Evolutionary conservation across 2,329 filamentous ascomycete genomes (phyloP).

Genomic region (Colletotrichum lupini): DNA sequence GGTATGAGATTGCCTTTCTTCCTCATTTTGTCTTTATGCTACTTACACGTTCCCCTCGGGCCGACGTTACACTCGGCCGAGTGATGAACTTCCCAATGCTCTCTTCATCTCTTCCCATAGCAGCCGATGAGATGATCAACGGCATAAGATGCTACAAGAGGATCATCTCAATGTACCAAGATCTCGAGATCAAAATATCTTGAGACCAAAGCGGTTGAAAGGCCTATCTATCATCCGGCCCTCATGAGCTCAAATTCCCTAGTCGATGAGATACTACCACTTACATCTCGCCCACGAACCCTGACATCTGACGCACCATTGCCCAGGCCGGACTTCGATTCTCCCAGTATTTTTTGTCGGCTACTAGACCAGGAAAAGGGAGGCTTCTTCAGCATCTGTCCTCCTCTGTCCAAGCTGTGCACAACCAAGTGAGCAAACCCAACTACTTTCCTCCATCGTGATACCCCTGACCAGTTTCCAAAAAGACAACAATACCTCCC

Average conservation of each 20-base stretch:
- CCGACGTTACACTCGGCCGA: not conserved
- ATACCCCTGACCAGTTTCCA: not conserved
- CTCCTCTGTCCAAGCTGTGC: constrained; percentile 60
- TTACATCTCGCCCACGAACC: not conserved
- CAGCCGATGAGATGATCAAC: not conserved
- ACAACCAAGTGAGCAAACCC: constrained; percentile 67
- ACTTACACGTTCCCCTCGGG: not conserved
- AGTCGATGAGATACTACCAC: not conserved
- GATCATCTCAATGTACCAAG: too few relatives aligned
- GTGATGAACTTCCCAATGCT: not conserved
- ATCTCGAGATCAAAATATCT: too few relatives aligned
- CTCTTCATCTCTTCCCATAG: not conserved
- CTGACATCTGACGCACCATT: not conserved
- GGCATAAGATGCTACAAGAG: not conserved
- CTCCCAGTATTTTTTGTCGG: constrained; percentile 79
- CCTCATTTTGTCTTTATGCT: not conserved
- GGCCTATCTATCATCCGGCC: not conserved
- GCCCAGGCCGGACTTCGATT: constrained; percentile 80
- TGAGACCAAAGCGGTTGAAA: too few relatives aligned
- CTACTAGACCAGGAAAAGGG: constrained; percentile 80
- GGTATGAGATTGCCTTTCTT: constrained; percentile 54
- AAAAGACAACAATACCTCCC: constrained; percentile 76
- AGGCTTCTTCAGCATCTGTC: constrained; percentile 77
- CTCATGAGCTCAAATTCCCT: too few relatives aligned
- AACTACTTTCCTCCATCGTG: not conserved